These are phyloP conservation scores for Gossypium gossypioides DNA, from an alignment of 441 rosid genomes.

Conservation along the genomic window DNA sequence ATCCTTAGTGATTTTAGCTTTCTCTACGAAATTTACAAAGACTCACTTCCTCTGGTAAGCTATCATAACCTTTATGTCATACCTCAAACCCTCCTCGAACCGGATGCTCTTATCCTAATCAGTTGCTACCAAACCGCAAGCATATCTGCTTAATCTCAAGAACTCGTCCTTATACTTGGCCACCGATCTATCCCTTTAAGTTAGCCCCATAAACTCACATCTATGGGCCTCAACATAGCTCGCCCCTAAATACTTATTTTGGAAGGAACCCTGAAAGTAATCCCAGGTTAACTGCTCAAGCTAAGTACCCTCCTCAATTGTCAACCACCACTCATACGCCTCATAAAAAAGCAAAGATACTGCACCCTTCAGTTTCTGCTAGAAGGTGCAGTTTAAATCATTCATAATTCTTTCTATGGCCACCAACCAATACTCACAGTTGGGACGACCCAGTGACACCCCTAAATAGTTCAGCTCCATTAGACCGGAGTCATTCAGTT, in stretches of 20 bases:
- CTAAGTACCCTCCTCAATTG: not conserved
- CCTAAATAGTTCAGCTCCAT: no score
- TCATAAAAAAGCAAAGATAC: no score
- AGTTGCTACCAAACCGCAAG: not conserved
- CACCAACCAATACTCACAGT: no score
- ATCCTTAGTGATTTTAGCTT: no score
- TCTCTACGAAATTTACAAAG: not conserved
- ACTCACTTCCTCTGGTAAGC: not conserved
- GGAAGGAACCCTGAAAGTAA: not conserved
- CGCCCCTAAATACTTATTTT: not conserved
- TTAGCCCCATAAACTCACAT: not conserved
- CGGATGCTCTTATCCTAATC: no score
- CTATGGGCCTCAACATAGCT: no score
- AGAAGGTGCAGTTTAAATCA: no score
- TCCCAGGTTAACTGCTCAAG: not conserved
- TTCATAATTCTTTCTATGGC: no score
- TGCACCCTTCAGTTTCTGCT: not conserved
- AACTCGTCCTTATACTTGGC: not conserved
- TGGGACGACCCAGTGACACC: no score
- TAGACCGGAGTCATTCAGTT: no score
- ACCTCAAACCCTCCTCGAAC: no score
- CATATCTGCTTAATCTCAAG: not conserved
- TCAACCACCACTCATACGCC: not conserved
- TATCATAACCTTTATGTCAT: not conserved
- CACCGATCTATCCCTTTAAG: not conserved